Evolutionary conservation across 1,139 yeast genomes (phyloP).

Genomic region (Geotrichum phurueaensis): DNA sequence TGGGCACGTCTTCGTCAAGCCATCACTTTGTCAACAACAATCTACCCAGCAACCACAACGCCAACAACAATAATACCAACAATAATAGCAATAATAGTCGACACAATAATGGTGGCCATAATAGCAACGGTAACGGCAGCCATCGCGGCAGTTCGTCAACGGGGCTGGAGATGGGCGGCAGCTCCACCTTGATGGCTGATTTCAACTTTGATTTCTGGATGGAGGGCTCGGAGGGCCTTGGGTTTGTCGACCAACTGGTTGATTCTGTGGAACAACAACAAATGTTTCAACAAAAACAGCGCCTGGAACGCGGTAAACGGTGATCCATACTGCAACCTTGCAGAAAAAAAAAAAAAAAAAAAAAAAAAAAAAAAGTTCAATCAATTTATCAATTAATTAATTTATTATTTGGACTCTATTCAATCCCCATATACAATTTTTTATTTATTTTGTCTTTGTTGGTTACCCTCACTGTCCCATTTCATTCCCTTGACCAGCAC

Average conservation of each 20-base stretch:
- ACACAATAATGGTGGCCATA: background rate
- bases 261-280: slow-evolving; percentile 65
- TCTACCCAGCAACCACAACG: background rate
- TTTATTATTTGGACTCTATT: no score
- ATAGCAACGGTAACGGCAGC: background rate
- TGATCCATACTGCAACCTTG: background rate
- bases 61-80: background rate
- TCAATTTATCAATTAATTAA: no score
- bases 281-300: background rate
- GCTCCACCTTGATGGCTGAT: slow-evolving; percentile 19
- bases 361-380: no score
- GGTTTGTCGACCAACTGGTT: slow-evolving; percentile 85
- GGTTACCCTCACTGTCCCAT: no score
- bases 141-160: background rate
- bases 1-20: slow-evolving; percentile 3
- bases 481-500: no score
- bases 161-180: background rate
- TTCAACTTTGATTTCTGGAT: slow-evolving; percentile 46
- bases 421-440: no score
- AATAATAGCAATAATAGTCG: background rate
- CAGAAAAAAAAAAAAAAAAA: no score
- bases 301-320: background rate
- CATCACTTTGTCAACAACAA: background rate
- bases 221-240: slow-evolving; percentile 64
- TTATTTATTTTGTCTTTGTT: no score